Evolutionary conservation across 2,329 filamentous ascomycete species (phyloP), one percentile per base, ranked within the genome.

Genomic region (Botrytis aclada): DNA sequence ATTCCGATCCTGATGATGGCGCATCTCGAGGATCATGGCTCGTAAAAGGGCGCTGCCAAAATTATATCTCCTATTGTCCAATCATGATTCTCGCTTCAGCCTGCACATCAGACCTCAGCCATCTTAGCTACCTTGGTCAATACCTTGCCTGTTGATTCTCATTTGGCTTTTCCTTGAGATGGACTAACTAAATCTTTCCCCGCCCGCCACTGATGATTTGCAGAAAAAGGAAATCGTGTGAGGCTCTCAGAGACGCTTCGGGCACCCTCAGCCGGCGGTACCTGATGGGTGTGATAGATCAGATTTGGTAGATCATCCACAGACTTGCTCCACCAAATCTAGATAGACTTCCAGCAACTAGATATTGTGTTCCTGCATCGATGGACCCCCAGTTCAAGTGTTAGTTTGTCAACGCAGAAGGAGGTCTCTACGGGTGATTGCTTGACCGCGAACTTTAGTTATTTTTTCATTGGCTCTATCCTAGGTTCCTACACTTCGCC

Each of bases 391-490:
- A 41, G n/a, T 74, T 72, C 60, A 45, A 69, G 69, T 51, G 45
- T 60, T 34, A 41, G 51, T 62, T 66, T 69, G n/a, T 34, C 20
- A 34, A 70, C 74, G 75, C 75, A 72, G 45, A 58, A 41, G 61
- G 71, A 67, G 61, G 45, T 72, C 66, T 16, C 71, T 66, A 69
- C 72, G 70, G 74, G 62, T 71, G 69, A 34, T 56, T 76, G 72
- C 74, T 64, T 73, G 64, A 56, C 64, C 47, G 60, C 47, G 41
- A 63, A 62, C 39, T 43, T 16, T 41, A n/a, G 37, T 67, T 10
- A 9, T 51, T n/a, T 32, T 56, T 56, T 14, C 39, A 58, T 56
- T 62, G 72, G 62, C 16, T 66, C 62, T 67, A 41, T 32, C 47
- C 39, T 47, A 54, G 29, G 10, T 37, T 22, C 54, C 34, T 39